Conservation (phyloP, 306 rosid genomes). For the Senna tora region DNA sequence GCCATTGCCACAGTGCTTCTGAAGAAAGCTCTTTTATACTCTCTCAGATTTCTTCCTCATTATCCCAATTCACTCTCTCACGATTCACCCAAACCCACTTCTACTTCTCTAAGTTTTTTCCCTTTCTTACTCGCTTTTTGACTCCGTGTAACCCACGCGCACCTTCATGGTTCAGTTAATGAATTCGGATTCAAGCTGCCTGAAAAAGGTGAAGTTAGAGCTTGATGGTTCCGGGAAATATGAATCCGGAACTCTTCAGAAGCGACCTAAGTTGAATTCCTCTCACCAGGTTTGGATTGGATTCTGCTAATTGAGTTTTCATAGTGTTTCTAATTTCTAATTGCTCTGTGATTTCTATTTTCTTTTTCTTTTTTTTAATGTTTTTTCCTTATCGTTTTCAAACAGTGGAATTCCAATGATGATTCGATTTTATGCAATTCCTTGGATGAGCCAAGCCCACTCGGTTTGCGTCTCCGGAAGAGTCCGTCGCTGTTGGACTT, state of each 20-base stretch:
- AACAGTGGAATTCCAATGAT: slow-evolving; percentile 41
- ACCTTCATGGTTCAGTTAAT: slow-evolving; percentile 68
- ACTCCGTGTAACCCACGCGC: background rate
- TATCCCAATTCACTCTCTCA: slow-evolving; percentile 30
- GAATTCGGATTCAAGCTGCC: slow-evolving; percentile 44
- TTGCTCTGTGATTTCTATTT: background rate
- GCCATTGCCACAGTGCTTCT: slow-evolving; percentile 31
- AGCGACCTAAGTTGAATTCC: slow-evolving; percentile 53
- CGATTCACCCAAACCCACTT: background rate
- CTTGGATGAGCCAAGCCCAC: slow-evolving; percentile 72
- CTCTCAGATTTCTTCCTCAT: background rate
- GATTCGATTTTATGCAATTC: slow-evolving; percentile 45
- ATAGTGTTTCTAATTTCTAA: background rate
- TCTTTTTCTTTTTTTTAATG: background rate
- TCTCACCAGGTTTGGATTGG: slow-evolving; percentile 43
- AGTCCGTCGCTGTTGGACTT: slow-evolving; percentile 87
- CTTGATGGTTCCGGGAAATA: slow-evolving; percentile 40
- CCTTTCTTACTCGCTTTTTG: background rate
- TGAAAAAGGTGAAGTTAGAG: slow-evolving; percentile 56
- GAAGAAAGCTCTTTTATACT: background rate
- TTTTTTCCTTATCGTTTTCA: slow-evolving; percentile 40
- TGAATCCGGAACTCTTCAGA: slow-evolving; percentile 43
- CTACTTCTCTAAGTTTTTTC: background rate
- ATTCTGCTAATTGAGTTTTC: too few species aligned
- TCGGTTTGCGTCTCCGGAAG: slow-evolving; percentile 81